These are phyloP conservation scores for Cladosporium halotolerans DNA, from an alignment of 2,329 filamentous ascomycete genomes.

Conservation along the genomic window DNA sequence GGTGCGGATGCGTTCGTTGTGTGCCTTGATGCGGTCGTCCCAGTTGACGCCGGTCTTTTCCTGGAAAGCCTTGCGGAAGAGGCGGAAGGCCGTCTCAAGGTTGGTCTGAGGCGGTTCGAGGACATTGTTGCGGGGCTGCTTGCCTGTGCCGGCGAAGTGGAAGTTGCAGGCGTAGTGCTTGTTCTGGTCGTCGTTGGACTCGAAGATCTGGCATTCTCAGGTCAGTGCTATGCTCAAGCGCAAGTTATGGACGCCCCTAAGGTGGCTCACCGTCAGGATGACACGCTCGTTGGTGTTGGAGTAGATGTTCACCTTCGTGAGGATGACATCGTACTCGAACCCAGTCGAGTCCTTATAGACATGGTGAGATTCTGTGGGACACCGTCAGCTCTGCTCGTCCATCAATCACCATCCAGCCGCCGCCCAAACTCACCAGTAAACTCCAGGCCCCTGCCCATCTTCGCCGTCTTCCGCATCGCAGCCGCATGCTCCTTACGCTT, in stretches of 20 bases:
- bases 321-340: constrained; percentile 58
- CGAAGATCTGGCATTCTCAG: constrained; percentile 52
- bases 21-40: constrained; percentile 33
- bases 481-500: constrained; percentile 24
- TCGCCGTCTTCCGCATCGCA: constrained; percentile 20
- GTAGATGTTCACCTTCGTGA: constrained; percentile 49
- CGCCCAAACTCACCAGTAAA: constrained; percentile 31
- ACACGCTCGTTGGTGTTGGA: constrained; percentile 53
- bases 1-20: constrained; percentile 13
- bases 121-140: constrained; percentile 19
- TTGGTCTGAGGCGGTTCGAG: constrained; percentile 28
- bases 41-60: constrained; percentile 36
- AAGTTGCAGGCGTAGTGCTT: constrained; percentile 54
- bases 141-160: constrained; percentile 19
- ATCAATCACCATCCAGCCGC: background rate
- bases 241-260: no score
- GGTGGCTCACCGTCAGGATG: constrained; percentile 49
- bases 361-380: constrained; percentile 50
- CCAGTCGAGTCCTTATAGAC: constrained; percentile 57
- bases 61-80: constrained; percentile 36
- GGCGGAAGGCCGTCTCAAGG: constrained; percentile 30
- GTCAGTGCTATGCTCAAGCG: no score
- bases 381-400: constrained; percentile 3
- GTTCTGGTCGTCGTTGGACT: constrained; percentile 54
- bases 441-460: constrained; percentile 23